phyloP scores from a whole-genome alignment of 495 filamentous ascomycete species.

The Astrothelium macrocarpum region DNA sequence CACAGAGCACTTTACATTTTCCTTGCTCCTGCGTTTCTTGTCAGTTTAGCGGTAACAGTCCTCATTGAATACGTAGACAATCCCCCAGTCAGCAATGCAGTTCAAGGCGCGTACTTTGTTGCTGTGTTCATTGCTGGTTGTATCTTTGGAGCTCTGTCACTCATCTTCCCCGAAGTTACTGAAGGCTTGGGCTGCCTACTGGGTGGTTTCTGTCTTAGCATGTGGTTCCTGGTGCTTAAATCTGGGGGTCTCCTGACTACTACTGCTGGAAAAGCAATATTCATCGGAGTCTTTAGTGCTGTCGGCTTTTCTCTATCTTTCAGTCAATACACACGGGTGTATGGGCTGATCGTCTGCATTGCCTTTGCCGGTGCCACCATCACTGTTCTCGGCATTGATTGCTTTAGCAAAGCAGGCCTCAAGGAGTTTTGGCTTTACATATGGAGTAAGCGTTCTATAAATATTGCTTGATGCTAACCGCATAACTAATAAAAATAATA shows the following conservation, averaged over 20 bases:
- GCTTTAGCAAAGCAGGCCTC: conserved; percentile 76
- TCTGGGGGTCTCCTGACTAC: conserved; percentile 62
- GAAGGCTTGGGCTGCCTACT: conserved; percentile 81
- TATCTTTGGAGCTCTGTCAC: conserved; percentile 63
- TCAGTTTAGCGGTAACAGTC: conserved; percentile 63
- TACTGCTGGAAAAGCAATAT: conserved; percentile 52
- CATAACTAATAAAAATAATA: conserved; percentile 27
- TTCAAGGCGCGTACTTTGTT: conserved; percentile 85
- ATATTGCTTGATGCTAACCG: not conserved
- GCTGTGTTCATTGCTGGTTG: conserved; percentile 66
- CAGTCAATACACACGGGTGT: conserved; percentile 64
- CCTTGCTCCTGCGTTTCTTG: conserved; percentile 65
- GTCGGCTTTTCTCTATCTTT: conserved; percentile 66
- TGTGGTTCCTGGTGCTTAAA: conserved; percentile 77
- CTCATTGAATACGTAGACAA: conserved; percentile 87
- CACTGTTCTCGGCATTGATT: conserved; percentile 76
- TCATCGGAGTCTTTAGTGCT: conserved; percentile 64
- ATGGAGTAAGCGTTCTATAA: conserved; percentile 53
- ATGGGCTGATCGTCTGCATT: conserved; percentile 63
- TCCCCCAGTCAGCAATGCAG: conserved; percentile 60
- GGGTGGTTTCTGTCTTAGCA: conserved; percentile 78
- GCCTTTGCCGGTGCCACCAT: conserved; percentile 76
- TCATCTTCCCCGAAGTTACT: conserved; percentile 76
- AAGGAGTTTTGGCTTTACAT: conserved; percentile 96
- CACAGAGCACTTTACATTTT: conserved; percentile 74